Conservation (phyloP, 2,329 filamentous ascomycete genomes). For the Fusarium solani-melongenae region DNA sequence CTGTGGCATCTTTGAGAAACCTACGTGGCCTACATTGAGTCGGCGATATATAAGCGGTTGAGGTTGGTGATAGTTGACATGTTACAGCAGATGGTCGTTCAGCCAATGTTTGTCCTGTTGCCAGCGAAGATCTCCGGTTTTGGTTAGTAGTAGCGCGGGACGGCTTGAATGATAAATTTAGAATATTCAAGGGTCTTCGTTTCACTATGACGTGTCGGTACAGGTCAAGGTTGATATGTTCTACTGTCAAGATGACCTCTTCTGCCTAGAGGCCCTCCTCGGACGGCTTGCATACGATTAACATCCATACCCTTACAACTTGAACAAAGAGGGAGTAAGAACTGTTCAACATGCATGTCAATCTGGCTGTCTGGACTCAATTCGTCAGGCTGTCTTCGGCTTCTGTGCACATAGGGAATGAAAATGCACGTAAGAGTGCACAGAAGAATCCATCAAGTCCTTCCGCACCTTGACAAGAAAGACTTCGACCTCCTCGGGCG, state of each 20-base stretch:
- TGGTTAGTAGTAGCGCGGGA: not conserved
- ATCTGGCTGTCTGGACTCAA: not conserved
- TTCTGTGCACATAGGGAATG: conserved; percentile 31
- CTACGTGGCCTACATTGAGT: not conserved
- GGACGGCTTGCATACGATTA: not conserved
- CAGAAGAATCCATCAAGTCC: conserved; percentile 44
- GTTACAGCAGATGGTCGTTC: not conserved
- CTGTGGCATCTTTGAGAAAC: not conserved
- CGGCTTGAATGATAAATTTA: not conserved
- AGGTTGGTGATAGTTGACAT: not conserved
- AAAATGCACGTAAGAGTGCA: conserved; percentile 33
- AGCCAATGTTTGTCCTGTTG: not conserved
- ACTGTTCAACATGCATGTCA: not conserved
- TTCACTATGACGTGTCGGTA: not conserved
- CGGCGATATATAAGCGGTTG: not conserved
- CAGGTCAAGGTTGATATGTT: not conserved
- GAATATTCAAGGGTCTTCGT: not conserved
- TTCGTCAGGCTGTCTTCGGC: not conserved
- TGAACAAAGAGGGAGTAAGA: not conserved
- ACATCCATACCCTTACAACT: not conserved
- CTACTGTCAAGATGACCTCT: not conserved
- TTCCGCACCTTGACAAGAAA: conserved; percentile 49
- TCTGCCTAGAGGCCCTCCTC: not conserved
- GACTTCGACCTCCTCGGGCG: conserved; percentile 46
- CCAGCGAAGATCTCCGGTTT: not conserved